A percentile compares a stretch with the other conserved stretches of the same genome.
These are phyloP conservation scores for Aquilaria sinensis DNA, from an alignment of 345 rosid genomes.

Conservation along the genomic window DNA sequence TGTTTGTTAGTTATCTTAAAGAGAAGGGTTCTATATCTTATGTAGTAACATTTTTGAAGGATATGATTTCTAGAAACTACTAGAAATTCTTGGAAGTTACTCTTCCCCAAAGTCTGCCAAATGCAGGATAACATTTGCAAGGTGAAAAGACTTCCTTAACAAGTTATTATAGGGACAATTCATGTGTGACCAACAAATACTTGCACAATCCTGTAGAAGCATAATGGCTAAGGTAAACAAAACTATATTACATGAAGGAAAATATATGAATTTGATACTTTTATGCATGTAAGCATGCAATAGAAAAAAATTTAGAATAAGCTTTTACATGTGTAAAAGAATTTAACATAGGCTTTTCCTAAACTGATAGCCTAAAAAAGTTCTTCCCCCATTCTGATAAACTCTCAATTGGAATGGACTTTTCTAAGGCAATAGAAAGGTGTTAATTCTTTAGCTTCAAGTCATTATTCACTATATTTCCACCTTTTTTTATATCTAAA, in stretches of 20 bases:
- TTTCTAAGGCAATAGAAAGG: too few species aligned
- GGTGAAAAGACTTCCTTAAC: too few species aligned
- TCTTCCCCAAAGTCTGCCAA: too few species aligned
- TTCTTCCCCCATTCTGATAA: neutral
- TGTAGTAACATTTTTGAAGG: too few species aligned
- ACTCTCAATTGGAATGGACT: too few species aligned
- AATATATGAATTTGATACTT: constrained; percentile 34
- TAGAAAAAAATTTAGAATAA: constrained; percentile 17
- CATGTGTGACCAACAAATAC: neutral
- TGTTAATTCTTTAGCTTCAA: too few species aligned
- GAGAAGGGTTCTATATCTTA: too few species aligned
- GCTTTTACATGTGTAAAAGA: constrained; percentile 15
- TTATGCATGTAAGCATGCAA: constrained; percentile 23
- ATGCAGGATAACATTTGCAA: too few species aligned
- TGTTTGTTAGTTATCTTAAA: too few species aligned
- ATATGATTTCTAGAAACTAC: too few species aligned
- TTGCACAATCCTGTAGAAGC: constrained; percentile 6
- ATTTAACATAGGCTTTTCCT: constrained; percentile 11
- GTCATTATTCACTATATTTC: too few species aligned
- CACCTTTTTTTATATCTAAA: neutral
- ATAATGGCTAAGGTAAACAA: constrained; percentile 12
- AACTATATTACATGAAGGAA: constrained; percentile 4
- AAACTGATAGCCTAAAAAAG: constrained; percentile 5
- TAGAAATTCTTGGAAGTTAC: too few species aligned
- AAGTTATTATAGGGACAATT: neutral